Base-by-base conservation (phyloP, 73 alveolate species). In the Paramecium sexaurelia region DNA sequence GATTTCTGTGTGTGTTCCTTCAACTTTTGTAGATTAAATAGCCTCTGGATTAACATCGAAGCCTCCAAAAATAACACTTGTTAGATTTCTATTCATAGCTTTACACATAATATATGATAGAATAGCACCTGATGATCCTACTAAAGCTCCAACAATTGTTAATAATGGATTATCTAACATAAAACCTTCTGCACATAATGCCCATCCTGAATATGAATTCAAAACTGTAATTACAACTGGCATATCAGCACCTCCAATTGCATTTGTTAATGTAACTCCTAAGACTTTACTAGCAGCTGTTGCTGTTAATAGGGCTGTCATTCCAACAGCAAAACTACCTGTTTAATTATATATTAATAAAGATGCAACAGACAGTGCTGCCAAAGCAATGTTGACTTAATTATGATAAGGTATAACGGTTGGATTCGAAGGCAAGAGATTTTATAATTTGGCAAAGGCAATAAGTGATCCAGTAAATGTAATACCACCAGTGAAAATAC, bases 201-300 rank as follows among this genome's bases (percentile, higher is more conserved):
- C 97, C 93, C 96, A 91, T 8, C 98, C 98, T 37, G 96, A 92
- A 87, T 92, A 94, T 51, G 96, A 90, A 68, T 95, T 95, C 69
- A 95, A 71, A 85, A 95, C 93, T 45, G 98, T 93, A 51, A 95
- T 95, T 45, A 94, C 97, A 78, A 95, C 98, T 5, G 98, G 98
- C 98, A 95, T 95, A 88, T 95, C 98, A 2, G 98, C 98, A 11
- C 96, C 97, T n/a, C 98, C 98, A 24, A 95, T 95, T 36, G 97
- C 94, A 75, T 91, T 71, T 43, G 94, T 94, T 83, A 94, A 78
- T 69, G 90, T 94, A 67, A 87, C 91, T 32, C 97, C 97, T 33
- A 91, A 87, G n/a, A 86, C 68, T 39, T 85, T 75, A 55, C 93
- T 75, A 22, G 95, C 29, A 22, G 95, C 92, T 5, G 97, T 84